Percentiles rank a stretch among this genome's conserved stretches.
Evolutionary conservation across 768 basidiomycete genomes (phyloP).

Genomic region (Lepiota subincarnata): DNA sequence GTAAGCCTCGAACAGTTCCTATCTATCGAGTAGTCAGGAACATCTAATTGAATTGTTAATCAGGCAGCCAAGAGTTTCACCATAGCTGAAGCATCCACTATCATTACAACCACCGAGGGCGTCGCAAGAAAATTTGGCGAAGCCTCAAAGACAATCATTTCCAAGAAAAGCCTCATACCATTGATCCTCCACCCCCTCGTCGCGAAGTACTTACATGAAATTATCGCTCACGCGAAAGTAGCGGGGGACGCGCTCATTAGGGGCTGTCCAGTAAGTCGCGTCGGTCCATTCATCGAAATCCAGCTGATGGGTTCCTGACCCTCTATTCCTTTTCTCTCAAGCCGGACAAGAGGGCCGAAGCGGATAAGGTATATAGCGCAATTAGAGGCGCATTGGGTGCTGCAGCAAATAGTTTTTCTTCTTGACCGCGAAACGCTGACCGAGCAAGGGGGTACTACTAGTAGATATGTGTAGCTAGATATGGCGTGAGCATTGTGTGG

Average conservation of each 20-base stretch:
- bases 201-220: not conserved
- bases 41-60: not conserved
- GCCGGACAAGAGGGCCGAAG: slow-evolving; percentile 7
- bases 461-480: no score
- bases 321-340: not conserved
- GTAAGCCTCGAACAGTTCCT: not conserved
- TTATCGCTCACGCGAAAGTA: not conserved
- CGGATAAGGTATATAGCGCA: not conserved
- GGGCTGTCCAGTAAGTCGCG: not conserved
- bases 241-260: not conserved
- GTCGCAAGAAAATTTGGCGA: not conserved
- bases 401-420: not conserved
- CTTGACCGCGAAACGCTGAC: not conserved
- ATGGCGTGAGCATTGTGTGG: no score
- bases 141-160: not conserved
- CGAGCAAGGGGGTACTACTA: no score
- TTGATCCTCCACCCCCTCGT: not conserved
- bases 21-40: no score
- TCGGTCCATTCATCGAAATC: not conserved
- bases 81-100: not conserved
- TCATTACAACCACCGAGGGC: not conserved
- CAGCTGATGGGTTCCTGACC: no score
- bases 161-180: not conserved
- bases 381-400: not conserved
- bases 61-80: not conserved